Evolutionary conservation across 306 rosid species (phyloP), one percentile per base, ranked within the genome.

Genomic region (Sesbania bispinosa): DNA sequence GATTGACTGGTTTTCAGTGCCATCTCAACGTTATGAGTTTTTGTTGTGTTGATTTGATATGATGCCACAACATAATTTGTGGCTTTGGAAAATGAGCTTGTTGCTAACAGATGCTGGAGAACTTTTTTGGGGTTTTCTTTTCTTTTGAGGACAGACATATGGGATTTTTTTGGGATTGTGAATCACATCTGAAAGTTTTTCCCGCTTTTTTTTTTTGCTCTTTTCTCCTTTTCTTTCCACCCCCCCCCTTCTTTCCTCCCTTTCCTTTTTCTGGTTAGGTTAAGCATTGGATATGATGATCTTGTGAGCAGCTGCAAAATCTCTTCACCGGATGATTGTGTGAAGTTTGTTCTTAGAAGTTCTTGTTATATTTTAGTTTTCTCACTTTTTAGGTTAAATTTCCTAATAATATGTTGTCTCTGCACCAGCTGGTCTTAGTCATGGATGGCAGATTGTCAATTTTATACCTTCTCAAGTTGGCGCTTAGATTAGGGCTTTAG

Each of bases 201-300:
- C 27, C 41, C 50, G 20, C 13, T 1, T 51, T n/a, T 70, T 52
- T 43, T 60, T 57, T 4, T 8, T 39, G 27, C 1, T 61, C 27
- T 53, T 32, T 64, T 46, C 23, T 35, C 6, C 2, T 6, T 45
- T 24, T 62, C 20, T 19, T 35, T 36, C 43, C 62, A 24, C 45
- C 15, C 30, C 62, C 32, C 45, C 15, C 30, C 41, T 43, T 45
- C 48, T 30, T 57, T 7, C 8, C 61, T 4, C 7, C 45, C 14
- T n/a, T 41, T 4, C 2, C n/a, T n/a, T 21, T 35, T 42, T 45
- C 27, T 80, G 78, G 76, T 55, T 81, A 85, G 88, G 88, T 71
- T 77, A 71, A 74, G 79, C 85, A 67, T 69, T 75, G 83, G 85
- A 79, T 77, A 46, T 36, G 87, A 73, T 73, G 89, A 77, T 77